Evolutionary conservation across 2,329 filamentous ascomycete species (phyloP).

Genomic region (Fusarium tricinctum): DNA sequence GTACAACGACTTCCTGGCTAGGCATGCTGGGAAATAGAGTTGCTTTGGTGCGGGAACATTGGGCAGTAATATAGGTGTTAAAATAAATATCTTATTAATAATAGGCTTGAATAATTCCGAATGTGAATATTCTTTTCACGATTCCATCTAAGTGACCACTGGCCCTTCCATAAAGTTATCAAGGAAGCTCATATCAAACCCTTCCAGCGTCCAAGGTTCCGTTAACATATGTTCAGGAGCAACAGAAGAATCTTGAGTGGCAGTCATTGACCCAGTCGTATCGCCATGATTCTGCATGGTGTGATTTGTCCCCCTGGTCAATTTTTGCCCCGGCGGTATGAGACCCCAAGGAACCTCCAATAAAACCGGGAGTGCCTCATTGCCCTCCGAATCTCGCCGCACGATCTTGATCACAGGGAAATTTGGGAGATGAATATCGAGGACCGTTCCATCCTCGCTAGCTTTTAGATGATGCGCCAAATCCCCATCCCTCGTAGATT

Average conservation of each 20-base stretch:
- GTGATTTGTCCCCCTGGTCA: rapidly evolving
- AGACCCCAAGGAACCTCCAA: conserved; percentile 11
- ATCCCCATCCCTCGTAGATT: conserved; percentile 39
- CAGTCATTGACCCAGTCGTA: background rate
- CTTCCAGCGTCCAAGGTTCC: conserved; percentile 2
- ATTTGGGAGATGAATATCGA: conserved; percentile 60
- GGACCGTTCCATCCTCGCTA: conserved; percentile 20
- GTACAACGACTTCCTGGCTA: conserved; percentile 21
- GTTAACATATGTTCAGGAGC: no score
- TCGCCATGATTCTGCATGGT: background rate
- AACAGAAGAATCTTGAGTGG: background rate
- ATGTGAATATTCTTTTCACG: no score
- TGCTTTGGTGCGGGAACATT: background rate
- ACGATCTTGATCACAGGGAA: conserved; percentile 58
- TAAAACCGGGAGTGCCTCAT: background rate
- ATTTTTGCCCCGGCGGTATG: background rate
- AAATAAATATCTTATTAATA: background rate
- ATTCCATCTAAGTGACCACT: background rate
- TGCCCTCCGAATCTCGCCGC: background rate
- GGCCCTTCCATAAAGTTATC: conserved; percentile 17
- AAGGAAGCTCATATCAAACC: conserved; percentile 21
- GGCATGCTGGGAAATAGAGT: background rate
- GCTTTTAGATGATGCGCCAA: conserved; percentile 34
- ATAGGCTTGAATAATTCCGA: background rate
- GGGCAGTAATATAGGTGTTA: background rate